A percentile compares a stretch with the other conserved stretches of the same genome.
phyloP scores from a whole-genome alignment of 2,329 filamentous ascomycete species.

The Huntiella bhutanensis region DNA sequence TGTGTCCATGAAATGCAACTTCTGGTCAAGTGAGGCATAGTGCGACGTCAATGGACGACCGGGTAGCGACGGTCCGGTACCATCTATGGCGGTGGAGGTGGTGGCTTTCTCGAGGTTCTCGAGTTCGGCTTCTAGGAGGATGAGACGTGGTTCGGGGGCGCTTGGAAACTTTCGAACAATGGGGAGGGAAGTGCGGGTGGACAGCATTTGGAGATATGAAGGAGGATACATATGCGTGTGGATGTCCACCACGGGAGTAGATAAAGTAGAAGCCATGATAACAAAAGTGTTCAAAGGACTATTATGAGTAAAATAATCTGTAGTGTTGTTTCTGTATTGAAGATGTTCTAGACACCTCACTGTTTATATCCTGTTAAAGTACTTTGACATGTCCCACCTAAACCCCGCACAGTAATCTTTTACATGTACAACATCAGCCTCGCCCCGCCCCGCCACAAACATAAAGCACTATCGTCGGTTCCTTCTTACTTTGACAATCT shows the following conservation, averaged over 20 bases:
- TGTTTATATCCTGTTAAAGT: too few species aligned
- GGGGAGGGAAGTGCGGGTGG: conserved; percentile 42
- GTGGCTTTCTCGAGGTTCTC: conserved; percentile 29
- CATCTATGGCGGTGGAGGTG: conserved; percentile 17
- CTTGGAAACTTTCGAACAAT: conserved; percentile 49
- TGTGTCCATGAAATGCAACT: conserved; percentile 71
- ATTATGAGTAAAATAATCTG: too few species aligned
- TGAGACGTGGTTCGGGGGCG: conserved; percentile 39
- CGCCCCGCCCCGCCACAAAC: too few species aligned
- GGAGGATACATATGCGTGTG: conserved; percentile 55
- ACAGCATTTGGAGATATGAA: conserved; percentile 40
- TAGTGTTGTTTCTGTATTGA: too few species aligned
- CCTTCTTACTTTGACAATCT: too few species aligned
- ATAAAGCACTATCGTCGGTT: too few species aligned
- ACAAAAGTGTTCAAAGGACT: too few species aligned
- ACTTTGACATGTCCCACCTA: too few species aligned
- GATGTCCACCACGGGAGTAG: conserved; percentile 38
- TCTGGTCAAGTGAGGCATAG: conserved; percentile 63
- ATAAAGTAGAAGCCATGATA: conserved; percentile 19
- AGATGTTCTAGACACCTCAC: too few species aligned
- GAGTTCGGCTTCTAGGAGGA: conserved; percentile 38
- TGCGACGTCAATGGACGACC: conserved; percentile 69
- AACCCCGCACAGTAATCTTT: too few species aligned
- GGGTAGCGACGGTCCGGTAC: conserved; percentile 30
- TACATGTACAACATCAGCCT: too few species aligned